Evolutionary conservation across 139 green algal genomes (phyloP).

Genomic region (Micractinium sp.): DNA sequence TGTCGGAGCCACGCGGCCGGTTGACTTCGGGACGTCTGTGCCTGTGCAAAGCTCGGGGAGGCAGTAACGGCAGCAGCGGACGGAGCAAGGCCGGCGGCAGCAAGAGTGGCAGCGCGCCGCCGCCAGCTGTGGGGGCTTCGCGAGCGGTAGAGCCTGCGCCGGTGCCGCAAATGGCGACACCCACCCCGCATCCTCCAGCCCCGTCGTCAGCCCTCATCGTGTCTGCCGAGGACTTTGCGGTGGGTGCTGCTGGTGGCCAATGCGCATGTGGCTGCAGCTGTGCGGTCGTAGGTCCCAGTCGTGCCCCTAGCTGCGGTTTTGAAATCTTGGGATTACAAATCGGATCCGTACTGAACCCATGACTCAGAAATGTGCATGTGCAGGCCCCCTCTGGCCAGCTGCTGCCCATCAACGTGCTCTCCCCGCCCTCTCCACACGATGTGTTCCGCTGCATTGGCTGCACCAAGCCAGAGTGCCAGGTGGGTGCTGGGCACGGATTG

Average conservation of each 20-base stretch:
- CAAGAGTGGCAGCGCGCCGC: background rate
- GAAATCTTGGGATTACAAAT: no score
- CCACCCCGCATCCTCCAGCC: background rate
- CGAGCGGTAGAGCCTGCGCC: background rate
- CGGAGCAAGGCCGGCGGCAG: background rate
- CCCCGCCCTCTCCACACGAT: constrained; percentile 48
- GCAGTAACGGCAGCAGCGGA: background rate
- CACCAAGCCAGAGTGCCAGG: constrained; percentile 69
- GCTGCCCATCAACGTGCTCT: constrained; percentile 25
- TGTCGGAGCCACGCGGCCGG: no score
- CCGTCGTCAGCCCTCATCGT: background rate
- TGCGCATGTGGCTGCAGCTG: background rate
- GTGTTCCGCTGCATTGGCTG: constrained; percentile 82
- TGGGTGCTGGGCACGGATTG: background rate
- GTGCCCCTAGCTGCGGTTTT: no score
- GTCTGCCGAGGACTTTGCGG: background rate
- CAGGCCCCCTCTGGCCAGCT: constrained; percentile 28
- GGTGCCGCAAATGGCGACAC: background rate
- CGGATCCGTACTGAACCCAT: no score
- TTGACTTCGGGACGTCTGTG: background rate
- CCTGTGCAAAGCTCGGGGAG: background rate
- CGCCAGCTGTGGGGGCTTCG: background rate
- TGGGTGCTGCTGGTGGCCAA: background rate
- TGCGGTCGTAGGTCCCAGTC: no score
- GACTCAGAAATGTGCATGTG: no score